Percentiles rank a stretch among this genome's conserved stretches.
These are phyloP conservation scores for Apophysomyces ossiformis DNA, from an alignment of 371 early-diverging fungal species.

Conservation along the genomic window DNA sequence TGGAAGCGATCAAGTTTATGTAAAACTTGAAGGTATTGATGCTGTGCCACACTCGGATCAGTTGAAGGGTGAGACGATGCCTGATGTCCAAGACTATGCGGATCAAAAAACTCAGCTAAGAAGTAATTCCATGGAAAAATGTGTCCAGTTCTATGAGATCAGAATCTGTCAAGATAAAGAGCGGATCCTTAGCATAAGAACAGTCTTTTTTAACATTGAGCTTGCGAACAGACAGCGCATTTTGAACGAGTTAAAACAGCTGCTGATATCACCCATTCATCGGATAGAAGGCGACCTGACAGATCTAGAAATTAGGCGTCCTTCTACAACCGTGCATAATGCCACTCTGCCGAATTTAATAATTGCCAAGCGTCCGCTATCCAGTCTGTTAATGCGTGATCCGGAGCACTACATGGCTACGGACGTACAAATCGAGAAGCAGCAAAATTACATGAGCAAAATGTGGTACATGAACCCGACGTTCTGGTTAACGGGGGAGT, in stretches of 20 bases:
- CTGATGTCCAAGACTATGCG: neutral
- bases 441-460: constrained; percentile 17
- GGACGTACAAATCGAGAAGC: constrained; percentile 1
- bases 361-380: constrained; percentile 47
- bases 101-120: neutral
- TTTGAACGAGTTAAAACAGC: constrained; percentile 32
- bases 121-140: constrained; percentile 1
- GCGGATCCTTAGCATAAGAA: constrained; percentile 25
- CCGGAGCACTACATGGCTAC: constrained; percentile 32
- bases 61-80: neutral
- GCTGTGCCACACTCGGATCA: neutral
- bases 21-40: constrained; percentile 15
- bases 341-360: constrained; percentile 1
- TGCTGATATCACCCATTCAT: neutral
- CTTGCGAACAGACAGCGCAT: constrained; percentile 30
- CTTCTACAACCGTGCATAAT: constrained; percentile 14
- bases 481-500: constrained; percentile 39
- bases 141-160: constrained; percentile 33
- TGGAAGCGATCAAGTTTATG: constrained; percentile 16
- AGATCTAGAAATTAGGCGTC: constrained; percentile 16
- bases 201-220: constrained; percentile 57
- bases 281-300: constrained; percentile 1
- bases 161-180: constrained; percentile 34
- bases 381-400: constrained; percentile 54
- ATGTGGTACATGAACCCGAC: constrained; percentile 30